A percentile compares a stretch with the other conserved stretches of the same genome.
Evolutionary conservation across 1,284 basidiomycete genomes (phyloP).

Genomic region (Clitocybe nebularis): DNA sequence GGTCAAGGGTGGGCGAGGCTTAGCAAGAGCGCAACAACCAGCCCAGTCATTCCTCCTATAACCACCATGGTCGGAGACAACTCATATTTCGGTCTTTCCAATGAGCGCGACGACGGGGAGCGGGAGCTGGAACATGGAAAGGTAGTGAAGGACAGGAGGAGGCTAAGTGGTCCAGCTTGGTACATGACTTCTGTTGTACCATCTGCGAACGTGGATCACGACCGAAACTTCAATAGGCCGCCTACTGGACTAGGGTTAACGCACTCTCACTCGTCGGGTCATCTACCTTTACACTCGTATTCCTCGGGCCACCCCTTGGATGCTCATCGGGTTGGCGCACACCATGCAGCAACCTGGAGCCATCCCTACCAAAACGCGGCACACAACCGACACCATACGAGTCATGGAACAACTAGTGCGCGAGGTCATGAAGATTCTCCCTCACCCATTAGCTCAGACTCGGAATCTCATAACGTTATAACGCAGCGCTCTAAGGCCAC

Average conservation of each 20-base stretch:
- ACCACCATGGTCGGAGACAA: conserved; percentile 32
- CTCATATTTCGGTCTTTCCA: conserved; percentile 40
- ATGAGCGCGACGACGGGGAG: conserved; percentile 25
- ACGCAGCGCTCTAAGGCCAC: conserved; percentile 23
- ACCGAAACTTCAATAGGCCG: too few species aligned
- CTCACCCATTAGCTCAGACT: conserved; percentile 67
- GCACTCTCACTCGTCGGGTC: conserved; percentile 12
- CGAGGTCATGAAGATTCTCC: conserved; percentile 52
- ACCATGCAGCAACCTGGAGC: conserved; percentile 27
- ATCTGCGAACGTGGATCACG: conserved; percentile 14
- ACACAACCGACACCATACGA: conserved; percentile 28
- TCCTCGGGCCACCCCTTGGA: conserved; percentile 42
- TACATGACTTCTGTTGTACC: conserved; percentile 39
- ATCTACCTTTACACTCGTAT: conserved; percentile 32
- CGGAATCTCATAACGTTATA: conserved; percentile 38
- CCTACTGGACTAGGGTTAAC: conserved; percentile 8
- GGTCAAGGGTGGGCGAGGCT: conserved; percentile 29
- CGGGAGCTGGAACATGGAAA: conserved; percentile 17
- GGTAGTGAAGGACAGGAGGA: conserved; percentile 24
- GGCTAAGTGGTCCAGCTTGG: conserved; percentile 51
- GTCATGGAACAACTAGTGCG: conserved; percentile 20
- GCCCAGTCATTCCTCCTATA: conserved; percentile 56
- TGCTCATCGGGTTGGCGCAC: conserved; percentile 24
- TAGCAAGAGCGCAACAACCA: conserved; percentile 68
- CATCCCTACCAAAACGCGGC: conserved; percentile 38